These are phyloP conservation scores for Aspergillus piperis DNA, from an alignment of 2,329 filamentous ascomycete genomes.

Conservation along the genomic window DNA sequence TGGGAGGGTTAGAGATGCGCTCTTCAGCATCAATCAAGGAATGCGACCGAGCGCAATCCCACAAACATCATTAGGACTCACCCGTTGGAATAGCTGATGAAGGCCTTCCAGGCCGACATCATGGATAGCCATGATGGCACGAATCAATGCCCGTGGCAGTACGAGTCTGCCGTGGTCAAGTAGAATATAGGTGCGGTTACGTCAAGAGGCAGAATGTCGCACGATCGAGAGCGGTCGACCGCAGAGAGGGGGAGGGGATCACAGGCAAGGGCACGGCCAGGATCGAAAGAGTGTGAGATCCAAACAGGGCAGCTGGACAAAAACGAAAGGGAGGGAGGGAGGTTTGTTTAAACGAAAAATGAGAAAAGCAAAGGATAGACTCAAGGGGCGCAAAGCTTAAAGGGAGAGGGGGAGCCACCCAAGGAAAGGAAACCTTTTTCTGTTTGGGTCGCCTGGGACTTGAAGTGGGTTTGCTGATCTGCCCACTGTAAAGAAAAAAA, in stretches of 20 bases:
- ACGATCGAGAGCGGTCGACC: background rate
- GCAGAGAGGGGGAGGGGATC: background rate
- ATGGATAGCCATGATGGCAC: slow-evolving; percentile 18
- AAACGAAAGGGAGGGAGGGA: background rate
- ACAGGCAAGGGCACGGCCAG: background rate
- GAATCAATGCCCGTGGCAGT: background rate
- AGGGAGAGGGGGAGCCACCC: slow-evolving; percentile 9
- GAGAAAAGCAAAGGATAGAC: slow-evolving; percentile 8
- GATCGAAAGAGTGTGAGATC: background rate
- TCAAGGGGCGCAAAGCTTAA: slow-evolving; percentile 10
- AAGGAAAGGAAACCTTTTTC: slow-evolving; percentile 3
- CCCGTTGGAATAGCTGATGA: slow-evolving; percentile 20
- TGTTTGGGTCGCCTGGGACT: background rate
- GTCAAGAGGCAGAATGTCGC: background rate
- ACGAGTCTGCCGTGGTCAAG: background rate
- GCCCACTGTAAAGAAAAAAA: background rate
- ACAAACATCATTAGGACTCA: slow-evolving; percentile 16
- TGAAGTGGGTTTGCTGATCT: background rate
- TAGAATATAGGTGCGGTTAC: background rate
- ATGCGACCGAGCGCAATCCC: background rate
- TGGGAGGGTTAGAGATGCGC: slow-evolving; percentile 5
- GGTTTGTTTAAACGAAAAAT: slow-evolving; percentile 6
- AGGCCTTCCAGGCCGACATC: slow-evolving; percentile 22
- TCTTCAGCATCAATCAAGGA: background rate
- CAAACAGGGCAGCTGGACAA: background rate